Conservation (phyloP, 2,329 filamentous ascomycete species). For the Neofusicoccum laricinum region DNA sequence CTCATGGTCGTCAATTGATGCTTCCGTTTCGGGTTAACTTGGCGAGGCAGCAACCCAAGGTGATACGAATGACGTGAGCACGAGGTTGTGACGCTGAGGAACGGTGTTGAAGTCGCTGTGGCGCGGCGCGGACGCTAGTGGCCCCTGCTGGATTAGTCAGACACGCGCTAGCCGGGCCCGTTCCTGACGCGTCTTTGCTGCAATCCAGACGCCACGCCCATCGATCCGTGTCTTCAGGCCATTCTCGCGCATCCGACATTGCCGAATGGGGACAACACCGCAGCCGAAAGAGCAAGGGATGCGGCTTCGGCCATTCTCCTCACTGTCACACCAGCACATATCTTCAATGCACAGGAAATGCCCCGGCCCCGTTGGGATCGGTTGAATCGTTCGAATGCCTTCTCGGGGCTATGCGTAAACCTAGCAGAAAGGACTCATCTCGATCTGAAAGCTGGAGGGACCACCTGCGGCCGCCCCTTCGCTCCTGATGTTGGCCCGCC, state of each 20-base stretch:
- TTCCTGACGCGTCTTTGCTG: neutral
- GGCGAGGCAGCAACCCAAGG: neutral
- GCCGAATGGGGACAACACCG: neutral
- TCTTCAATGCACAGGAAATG: neutral
- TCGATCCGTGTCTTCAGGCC: neutral
- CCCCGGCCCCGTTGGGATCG: neutral
- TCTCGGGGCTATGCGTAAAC: neutral
- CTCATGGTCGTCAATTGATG: neutral
- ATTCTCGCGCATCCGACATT: neutral
- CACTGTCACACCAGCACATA: neutral
- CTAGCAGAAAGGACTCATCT: neutral
- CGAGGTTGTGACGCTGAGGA: neutral
- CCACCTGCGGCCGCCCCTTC: neutral
- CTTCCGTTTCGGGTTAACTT: neutral
- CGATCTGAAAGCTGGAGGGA: neutral
- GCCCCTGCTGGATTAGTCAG: neutral
- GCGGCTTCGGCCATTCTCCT: neutral
- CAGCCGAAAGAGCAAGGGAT: neutral
- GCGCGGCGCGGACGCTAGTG: neutral
- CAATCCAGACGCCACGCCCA: neutral
- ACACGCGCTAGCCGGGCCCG: neutral
- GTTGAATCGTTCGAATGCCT: neutral
- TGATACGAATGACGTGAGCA: neutral
- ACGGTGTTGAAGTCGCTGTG: neutral
- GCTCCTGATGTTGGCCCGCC: no score